Percentiles rank a stretch among this genome's conserved stretches.
Evolutionary conservation across 2,329 filamentous ascomycete genomes (phyloP).

Genomic region (Plenodomus biglobosus): DNA sequence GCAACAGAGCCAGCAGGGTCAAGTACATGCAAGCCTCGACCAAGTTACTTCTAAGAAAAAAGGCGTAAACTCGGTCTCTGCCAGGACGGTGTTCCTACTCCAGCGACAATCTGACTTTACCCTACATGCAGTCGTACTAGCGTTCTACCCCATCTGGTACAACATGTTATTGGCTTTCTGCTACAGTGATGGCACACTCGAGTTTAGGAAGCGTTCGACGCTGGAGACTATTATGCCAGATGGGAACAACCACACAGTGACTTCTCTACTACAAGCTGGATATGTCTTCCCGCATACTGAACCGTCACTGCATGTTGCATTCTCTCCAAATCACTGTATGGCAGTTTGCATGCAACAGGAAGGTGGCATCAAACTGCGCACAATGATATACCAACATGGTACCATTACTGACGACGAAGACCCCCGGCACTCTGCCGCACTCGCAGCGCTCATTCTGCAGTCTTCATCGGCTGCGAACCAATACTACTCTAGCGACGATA

Average conservation of each 20-base stretch:
- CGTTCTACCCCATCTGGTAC: constrained; percentile 67
- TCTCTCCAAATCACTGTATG: constrained; percentile 53
- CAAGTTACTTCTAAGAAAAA: constrained; percentile 69
- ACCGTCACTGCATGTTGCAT: constrained; percentile 54
- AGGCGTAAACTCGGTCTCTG: constrained; percentile 46
- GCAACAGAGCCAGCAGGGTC: constrained; percentile 61
- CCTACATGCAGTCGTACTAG: constrained; percentile 70
- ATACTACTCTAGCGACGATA: constrained; percentile 53
- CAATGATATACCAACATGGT: constrained; percentile 46
- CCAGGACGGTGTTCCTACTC: constrained; percentile 43
- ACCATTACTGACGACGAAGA: constrained; percentile 36
- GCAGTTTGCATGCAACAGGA: constrained; percentile 50
- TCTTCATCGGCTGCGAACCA: constrained; percentile 48
- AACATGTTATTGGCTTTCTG: constrained; percentile 71
- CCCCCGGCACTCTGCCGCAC: constrained; percentile 42
- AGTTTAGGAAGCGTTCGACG: constrained; percentile 74
- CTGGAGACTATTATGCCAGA: constrained; percentile 69
- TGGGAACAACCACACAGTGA: constrained; percentile 65
- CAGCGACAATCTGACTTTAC: constrained; percentile 66
- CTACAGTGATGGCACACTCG: constrained; percentile 78
- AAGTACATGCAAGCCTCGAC: constrained; percentile 74
- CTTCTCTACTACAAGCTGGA: constrained; percentile 73
- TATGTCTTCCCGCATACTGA: constrained; percentile 70
- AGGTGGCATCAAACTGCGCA: constrained; percentile 45
- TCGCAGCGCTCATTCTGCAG: constrained; percentile 47